Evolutionary conservation across 2,329 filamentous ascomycete genomes (phyloP), one percentile per base, ranked within the genome.

Genomic region (Ceratocystis lukuohia): DNA sequence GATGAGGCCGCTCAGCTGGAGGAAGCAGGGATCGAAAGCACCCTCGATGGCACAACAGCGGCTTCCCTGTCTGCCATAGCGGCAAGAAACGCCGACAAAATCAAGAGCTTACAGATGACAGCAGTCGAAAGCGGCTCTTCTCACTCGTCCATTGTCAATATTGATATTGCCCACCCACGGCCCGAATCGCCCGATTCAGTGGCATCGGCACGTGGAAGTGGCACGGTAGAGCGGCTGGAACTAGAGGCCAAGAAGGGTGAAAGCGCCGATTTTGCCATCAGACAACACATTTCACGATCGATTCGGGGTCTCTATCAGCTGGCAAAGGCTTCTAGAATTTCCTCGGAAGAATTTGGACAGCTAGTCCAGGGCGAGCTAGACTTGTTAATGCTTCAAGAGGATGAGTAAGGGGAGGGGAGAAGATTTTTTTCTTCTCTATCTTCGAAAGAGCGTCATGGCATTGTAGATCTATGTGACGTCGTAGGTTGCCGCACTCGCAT

Each of bases 271-370:
- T 82, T 88, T 66, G 88, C 85, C 15, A 84, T 94, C 65, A 88
- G 88, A 74, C 87, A 91, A 75, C 89, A 93, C 75, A 85, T 94
- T 57, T 86, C 85, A 45, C 86, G 87, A 7, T 88, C 86, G 72
- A 82, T 94, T 66, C 88, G 89, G 78, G 91, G 87, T 74, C 75
- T 94, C 70, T 93, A 85, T 74, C 76, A 88, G 70, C 76, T 94
- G 69, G 86, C 88, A 28, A 82, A 82, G 53, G 81, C 85, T 1
- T 84, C 84, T 25, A 89, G 89, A 0, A 91, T 94, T 70, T 84
- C 88, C 63, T 79, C 85, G 57, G 83, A 84, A 44, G 89, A 93
- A 73, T 94, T 93, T 75, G 86, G 88, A 74, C 78, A 82, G 64
- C 79, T 92, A 68, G 82, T 93, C 12, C 82, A 80, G 74, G 84